Base-by-base conservation (phyloP, 2,329 filamentous ascomycete species). In the Leptographium lundbergii region DNA sequence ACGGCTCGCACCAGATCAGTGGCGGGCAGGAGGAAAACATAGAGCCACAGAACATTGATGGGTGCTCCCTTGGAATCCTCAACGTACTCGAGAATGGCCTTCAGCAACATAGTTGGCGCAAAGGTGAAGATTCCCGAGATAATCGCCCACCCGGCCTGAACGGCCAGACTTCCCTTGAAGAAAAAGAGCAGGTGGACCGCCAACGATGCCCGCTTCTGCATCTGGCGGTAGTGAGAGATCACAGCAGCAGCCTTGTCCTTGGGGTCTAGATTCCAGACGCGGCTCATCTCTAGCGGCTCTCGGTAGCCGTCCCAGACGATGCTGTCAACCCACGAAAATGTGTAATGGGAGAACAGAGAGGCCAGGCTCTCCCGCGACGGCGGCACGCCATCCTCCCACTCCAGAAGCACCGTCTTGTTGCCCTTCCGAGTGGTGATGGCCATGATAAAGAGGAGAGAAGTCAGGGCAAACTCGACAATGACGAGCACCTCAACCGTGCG, bases 71-170 rank as follows among this genome's bases (percentile, higher is more conserved):
- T 78, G 1, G 91, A 91, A 59, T 87, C 77, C 73, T 99, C 91
- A n/a, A 97, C 87, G 67, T 95, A 96, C 71, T 96, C 86, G 32
- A 99, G 77, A 61, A 99, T 97, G 19, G 87, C 87, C 69, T 91
- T 92, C 48, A 99, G 80, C 24, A 99, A 81, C 54, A 99, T 76
- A 3, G 94, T 99, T 1, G 94, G 94, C 17, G 89, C 85, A 73
- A 97, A 99, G 2, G 89, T 91, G 64, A 97, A 88, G 45, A 94
- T 71, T 24, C 89, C 91, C 10, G 86, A 86, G 22, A 95, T 75
- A 2, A 86, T 79, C 22, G 91, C 91, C 83, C 91, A 94, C 22
- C 78, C 72, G 61, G 87, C 90, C 70, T 99, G 94, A 27, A 86
- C 75, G 11, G 95, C 64, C 14, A 99, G 76, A 60, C 82, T 79